phyloP scores from a whole-genome alignment of 495 filamentous ascomycete genomes.

The Penicillium parvum region DNA sequence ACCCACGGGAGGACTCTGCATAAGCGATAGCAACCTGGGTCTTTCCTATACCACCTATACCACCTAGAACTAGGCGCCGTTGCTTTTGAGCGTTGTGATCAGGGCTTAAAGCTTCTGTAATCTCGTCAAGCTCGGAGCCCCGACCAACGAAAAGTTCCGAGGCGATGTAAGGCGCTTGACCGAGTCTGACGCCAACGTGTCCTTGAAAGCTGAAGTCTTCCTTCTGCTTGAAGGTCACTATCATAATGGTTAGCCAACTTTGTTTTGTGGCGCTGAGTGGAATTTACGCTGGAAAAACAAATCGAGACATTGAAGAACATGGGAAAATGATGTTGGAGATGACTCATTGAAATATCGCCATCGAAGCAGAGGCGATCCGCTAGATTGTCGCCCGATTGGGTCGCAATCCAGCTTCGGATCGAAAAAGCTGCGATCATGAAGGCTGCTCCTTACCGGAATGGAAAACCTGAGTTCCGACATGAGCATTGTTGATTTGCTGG shows the following conservation, averaged over 20 bases:
- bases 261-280: too few species aligned
- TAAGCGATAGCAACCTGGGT: conserved; percentile 14
- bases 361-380: too few species aligned
- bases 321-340: too few species aligned
- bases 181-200: background rate
- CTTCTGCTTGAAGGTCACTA: background rate
- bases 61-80: conserved; percentile 4
- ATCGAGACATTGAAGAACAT: background rate
- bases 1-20: background rate
- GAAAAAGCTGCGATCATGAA: too few species aligned
- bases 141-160: conserved; percentile 11
- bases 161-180: conserved; percentile 6
- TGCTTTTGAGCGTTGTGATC: background rate
- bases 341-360: too few species aligned
- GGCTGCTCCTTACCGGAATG: too few species aligned
- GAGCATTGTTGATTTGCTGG: too few species aligned
- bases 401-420: too few species aligned
- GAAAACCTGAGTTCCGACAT: too few species aligned
- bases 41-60: conserved; percentile 14
- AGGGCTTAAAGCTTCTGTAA: background rate
- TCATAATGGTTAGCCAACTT: background rate
- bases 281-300: background rate
- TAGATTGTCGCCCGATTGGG: too few species aligned
- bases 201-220: background rate
- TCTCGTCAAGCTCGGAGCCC: conserved; percentile 2